These are phyloP conservation scores for Populus alba DNA, from an alignment of 345 rosid species.

Conservation along the genomic window DNA sequence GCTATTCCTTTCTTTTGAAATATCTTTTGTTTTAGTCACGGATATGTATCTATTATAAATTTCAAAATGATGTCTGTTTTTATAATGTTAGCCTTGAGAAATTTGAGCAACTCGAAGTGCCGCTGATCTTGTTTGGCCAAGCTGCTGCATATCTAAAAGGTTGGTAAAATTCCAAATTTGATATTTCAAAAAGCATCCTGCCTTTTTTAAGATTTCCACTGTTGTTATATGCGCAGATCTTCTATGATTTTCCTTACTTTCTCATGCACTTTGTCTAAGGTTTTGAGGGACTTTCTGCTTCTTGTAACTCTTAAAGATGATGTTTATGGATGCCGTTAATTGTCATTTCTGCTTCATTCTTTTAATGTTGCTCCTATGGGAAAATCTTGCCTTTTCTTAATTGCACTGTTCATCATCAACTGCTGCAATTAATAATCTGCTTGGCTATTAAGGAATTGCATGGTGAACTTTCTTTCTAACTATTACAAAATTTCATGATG, in stretches of 20 bases:
- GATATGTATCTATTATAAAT: background rate
- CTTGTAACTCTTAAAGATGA: background rate
- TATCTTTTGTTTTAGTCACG: background rate
- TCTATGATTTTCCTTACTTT: background rate
- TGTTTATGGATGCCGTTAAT: background rate
- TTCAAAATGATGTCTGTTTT: conserved; percentile 1
- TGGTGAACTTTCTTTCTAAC: too few relatives aligned
- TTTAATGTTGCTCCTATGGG: background rate
- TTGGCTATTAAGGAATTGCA: too few relatives aligned
- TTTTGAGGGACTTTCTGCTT: background rate
- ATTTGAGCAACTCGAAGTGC: conserved; percentile 85
- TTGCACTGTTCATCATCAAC: background rate
- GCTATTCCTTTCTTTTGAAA: background rate
- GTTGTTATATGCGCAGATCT: background rate
- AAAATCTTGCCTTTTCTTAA: background rate
- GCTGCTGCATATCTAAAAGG: conserved; percentile 74
- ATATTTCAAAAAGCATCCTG: background rate
- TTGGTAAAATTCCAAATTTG: conserved; percentile 24
- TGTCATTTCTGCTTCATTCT: background rate
- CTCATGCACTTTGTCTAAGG: background rate
- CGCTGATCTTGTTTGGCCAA: conserved; percentile 70
- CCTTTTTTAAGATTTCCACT: background rate
- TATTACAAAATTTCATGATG: conserved; percentile 11
- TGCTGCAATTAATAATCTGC: background rate
- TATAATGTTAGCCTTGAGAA: conserved; percentile 55